Percentiles rank a stretch among this genome's conserved stretches.
phyloP scores from a whole-genome alignment of 768 basidiomycete genomes.

The Leccinum longicurvipes region DNA sequence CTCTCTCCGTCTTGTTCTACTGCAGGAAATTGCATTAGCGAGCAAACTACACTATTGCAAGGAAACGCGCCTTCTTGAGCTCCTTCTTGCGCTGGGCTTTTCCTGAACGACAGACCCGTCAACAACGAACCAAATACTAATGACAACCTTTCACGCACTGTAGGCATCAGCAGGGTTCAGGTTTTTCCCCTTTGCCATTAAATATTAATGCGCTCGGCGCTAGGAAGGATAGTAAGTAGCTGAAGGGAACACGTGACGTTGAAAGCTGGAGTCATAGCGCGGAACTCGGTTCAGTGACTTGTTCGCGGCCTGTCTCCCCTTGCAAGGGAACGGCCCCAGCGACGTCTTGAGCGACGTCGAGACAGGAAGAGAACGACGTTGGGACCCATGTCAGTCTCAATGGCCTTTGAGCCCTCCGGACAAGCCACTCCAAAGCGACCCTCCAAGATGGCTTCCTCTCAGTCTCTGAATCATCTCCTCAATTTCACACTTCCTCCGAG shows the following conservation, averaged over 20 bases:
- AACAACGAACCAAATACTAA: not conserved
- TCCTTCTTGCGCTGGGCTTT: conserved; percentile 94
- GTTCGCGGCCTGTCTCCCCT: conserved; percentile 40
- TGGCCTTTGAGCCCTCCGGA: conserved; percentile 24
- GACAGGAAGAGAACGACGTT: conserved; percentile 11
- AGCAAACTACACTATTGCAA: conserved; percentile 11
- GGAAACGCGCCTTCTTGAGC: conserved; percentile 69
- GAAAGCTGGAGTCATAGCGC: conserved; percentile 21
- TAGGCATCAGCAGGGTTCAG: conserved; percentile 93
- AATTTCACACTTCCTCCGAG: conserved; percentile 93
- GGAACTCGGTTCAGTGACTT: not conserved
- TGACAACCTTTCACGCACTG: conserved; percentile 42
- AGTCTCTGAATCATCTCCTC: conserved; percentile 79
- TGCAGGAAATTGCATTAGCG: conserved; percentile 32
- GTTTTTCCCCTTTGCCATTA: conserved; percentile 82
- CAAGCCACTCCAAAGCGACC: conserved; percentile 52
- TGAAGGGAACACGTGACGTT: conserved; percentile 25
- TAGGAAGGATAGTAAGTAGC: not conserved
- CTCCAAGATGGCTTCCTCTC: conserved; percentile 65
- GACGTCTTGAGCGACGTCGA: conserved; percentile 11
- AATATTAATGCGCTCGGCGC: too few species aligned
- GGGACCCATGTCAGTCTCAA: conserved; percentile 28
- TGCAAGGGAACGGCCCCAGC: conserved; percentile 46
- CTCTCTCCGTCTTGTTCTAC: conserved; percentile 89
- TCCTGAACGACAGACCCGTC: conserved; percentile 45